Conservation (phyloP, 2,329 filamentous ascomycete genomes). For the Alternaria sp. region DNA sequence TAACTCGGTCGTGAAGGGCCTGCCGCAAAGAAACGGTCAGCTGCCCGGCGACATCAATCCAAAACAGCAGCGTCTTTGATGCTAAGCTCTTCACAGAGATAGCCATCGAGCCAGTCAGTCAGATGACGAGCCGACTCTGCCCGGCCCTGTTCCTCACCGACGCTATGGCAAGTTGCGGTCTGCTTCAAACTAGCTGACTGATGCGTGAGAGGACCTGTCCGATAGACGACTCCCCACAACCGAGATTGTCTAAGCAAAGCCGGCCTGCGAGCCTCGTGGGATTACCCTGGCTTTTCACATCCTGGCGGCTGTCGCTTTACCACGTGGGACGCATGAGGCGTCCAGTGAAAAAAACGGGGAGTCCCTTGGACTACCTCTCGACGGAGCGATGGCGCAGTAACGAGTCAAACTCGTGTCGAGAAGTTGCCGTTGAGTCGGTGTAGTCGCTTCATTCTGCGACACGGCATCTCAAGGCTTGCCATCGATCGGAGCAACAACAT, state of each 20-base stretch:
- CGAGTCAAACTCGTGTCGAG: conserved; percentile 22
- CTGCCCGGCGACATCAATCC: conserved; percentile 26
- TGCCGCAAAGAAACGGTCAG: conserved; percentile 27
- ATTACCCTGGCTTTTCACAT: conserved; percentile 16
- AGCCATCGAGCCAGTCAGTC: conserved; percentile 17
- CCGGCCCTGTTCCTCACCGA: conserved; percentile 26
- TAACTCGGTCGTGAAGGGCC: conserved; percentile 13
- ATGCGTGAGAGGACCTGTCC: conserved; percentile 15
- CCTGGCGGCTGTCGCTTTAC: conserved; percentile 15
- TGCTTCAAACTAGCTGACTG: conserved; percentile 24
- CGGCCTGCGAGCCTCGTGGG: conserved; percentile 20
- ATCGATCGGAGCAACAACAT: conserved; percentile 11
- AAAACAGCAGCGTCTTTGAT: conserved; percentile 22
- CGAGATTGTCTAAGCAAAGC: conserved; percentile 20
- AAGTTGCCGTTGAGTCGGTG: conserved; percentile 33
- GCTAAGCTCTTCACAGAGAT: conserved; percentile 16
- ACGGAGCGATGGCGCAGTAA: not conserved
- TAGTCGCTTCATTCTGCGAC: conserved; percentile 29
- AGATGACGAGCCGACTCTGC: conserved; percentile 30
- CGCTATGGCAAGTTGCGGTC: conserved; percentile 32
- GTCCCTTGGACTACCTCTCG: conserved; percentile 5
- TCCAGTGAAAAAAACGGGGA: conserved; percentile 2
- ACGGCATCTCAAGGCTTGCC: conserved; percentile 14
- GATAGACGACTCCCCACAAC: conserved; percentile 25
- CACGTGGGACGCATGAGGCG: conserved; percentile 32